Evolutionary conservation across 305 asterid genomes (phyloP).

Genomic region (Stenogyne calaminthoides): DNA sequence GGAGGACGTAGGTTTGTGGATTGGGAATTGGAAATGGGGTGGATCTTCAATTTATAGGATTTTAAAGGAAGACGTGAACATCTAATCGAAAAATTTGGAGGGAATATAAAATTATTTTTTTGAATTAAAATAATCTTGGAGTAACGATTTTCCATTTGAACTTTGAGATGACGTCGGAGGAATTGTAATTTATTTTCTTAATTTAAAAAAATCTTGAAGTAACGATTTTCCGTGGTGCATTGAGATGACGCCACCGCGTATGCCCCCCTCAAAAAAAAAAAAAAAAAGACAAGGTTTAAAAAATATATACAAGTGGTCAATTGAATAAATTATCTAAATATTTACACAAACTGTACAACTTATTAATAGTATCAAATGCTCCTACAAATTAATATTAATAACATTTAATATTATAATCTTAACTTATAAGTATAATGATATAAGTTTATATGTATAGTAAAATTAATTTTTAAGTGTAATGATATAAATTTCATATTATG

Average conservation of each 20-base stretch:
- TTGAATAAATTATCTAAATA: no score
- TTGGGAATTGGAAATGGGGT: not conserved
- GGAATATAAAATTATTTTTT: not conserved
- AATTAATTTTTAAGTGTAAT: no score
- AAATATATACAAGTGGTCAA: no score
- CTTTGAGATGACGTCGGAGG: not conserved
- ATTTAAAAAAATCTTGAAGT: not conserved
- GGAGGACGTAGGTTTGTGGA: no score
- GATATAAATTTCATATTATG: no score
- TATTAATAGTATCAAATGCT: no score
- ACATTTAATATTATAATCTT: no score
- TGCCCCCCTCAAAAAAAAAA: no score
- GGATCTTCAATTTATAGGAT: not conserved
- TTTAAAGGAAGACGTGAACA: not conserved
- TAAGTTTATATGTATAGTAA: no score
- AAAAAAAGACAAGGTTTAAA: not conserved
- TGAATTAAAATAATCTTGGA: not conserved
- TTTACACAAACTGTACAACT: no score
- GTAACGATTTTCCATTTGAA: not conserved
- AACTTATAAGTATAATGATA: no score
- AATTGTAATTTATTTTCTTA: not conserved
- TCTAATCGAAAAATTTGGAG: not conserved
- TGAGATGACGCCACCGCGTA: not conserved
- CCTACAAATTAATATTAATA: no score
- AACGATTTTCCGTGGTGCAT: not conserved